Base-by-base conservation (phyloP, 2,329 filamentous ascomycete genomes). In the Claviceps sorghi region DNA sequence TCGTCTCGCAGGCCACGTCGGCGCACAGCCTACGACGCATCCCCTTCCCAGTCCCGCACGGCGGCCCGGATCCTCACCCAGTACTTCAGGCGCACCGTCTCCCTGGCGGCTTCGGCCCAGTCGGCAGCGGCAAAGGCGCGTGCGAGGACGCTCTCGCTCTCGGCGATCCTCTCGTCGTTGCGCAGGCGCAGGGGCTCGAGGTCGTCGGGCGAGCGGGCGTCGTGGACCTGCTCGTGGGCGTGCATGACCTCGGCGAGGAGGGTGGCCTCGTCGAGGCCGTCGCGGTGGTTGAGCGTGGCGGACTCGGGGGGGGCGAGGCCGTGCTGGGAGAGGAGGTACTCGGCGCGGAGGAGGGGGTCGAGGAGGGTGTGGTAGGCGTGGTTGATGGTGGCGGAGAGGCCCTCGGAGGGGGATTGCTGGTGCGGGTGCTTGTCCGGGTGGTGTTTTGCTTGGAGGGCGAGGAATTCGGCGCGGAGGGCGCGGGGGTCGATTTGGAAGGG, bases 31-130 rank as follows among this genome's bases (percentile, higher is more conserved):
- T n/a, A n/a, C n/a, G n/a, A n/a, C n/a, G n/a, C n/a, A n/a, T n/a
- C n/a, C n/a, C 75, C 80, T 73, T 95, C 88, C 90, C 91, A 96
- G 56, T 83, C 79, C 64, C 84, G 74, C 62, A 96, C 71, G 47
- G 82, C 86, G 67, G 94, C 85, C 56, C 81, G 77, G 55, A 97
- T 83, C 68, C 90, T 95, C 52, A 85, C 77, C 91, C 91, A 96
- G 72, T 96, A 97, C 65, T 88, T 75, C 70, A 96, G 68, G 65
- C 78, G 75, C 1, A 95, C 81, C 46, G 83, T 82, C 75, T 94
- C 88, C 55, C 64, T 68, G 68, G 78, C 82, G 17, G 89, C 91
- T 9, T 56, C 68, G 42, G 82, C 75, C 41, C 86, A 64, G 63
- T 91, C 79, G 48, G 84, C 85, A 9, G 66, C 60, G 56, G 70